Evolutionary conservation across 139 green algal species (phyloP).

Genomic region (Auxenochlorella protothecoides): DNA sequence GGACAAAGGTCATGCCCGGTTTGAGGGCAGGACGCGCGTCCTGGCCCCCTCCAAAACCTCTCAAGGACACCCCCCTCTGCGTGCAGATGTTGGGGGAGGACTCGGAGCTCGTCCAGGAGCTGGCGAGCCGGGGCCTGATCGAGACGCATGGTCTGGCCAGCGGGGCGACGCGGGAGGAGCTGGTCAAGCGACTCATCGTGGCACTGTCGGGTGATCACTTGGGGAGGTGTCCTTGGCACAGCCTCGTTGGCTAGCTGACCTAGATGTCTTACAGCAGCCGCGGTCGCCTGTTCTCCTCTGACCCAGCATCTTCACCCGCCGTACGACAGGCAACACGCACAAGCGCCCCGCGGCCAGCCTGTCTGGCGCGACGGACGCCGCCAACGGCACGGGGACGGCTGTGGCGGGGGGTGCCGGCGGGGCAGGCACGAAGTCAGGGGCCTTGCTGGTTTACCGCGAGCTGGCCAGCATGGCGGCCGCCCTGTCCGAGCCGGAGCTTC

Average conservation of each 20-base stretch:
- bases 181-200: slow-evolving; percentile 56
- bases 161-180: slow-evolving; percentile 27
- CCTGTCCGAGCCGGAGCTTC: too few species aligned
- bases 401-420: too few species aligned
- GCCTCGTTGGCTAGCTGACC: background rate
- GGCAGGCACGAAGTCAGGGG: too few species aligned
- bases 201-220: slow-evolving; percentile 20
- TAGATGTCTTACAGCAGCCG: too few species aligned
- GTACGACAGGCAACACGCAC: background rate
- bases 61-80: too few species aligned
- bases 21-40: background rate
- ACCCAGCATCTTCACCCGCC: background rate
- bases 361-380: background rate
- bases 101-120: slow-evolving; percentile 36
- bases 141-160: slow-evolving; percentile 67
- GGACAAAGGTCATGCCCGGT: slow-evolving; percentile 43
- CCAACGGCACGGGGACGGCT: too few species aligned
- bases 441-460: too few species aligned
- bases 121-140: slow-evolving; percentile 63
- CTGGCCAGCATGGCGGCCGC: too few species aligned
- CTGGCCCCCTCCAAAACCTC: background rate
- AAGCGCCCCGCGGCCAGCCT: background rate
- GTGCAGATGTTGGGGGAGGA: too few species aligned
- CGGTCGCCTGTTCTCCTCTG: background rate
- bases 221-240: background rate